Percentiles rank a stretch among this genome's conserved stretches.
Evolutionary conservation across 2,329 filamentous ascomycete species (phyloP).

Genomic region (Microcyclosporella mali): DNA sequence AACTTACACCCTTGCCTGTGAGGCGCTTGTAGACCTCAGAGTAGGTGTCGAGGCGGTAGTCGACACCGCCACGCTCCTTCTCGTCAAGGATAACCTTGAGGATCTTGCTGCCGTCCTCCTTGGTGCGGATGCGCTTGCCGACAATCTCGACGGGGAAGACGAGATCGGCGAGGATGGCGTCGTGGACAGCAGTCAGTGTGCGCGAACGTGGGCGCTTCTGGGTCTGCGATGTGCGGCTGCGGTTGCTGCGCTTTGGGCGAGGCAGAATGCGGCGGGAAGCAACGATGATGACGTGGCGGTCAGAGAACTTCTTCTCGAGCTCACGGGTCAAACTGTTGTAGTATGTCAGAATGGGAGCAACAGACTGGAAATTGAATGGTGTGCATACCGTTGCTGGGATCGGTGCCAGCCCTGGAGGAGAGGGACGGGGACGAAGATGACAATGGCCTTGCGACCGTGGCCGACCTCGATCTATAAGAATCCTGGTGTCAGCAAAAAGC

Average conservation of each 20-base stretch:
- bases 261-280: conserved; percentile 98
- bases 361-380: conserved; percentile 5
- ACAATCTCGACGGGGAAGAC: conserved; percentile 99
- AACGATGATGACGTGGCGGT: conserved; percentile 98
- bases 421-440: conserved; percentile 99
- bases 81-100: conserved; percentile 99
- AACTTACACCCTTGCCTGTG: conserved; percentile 77
- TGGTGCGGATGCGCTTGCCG: conserved; percentile 96
- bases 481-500: conserved; percentile 52
- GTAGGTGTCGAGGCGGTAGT: conserved; percentile 99
- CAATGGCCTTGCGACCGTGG: conserved; percentile 99
- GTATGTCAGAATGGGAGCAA: conserved; percentile 7
- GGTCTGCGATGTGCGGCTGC: conserved; percentile 90
- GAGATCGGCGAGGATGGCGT: conserved; percentile 94
- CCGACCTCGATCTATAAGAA: conserved; percentile 91
- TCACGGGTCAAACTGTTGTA: conserved; percentile 83
- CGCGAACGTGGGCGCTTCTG: conserved; percentile 98
- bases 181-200: conserved; percentile 97
- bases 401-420: conserved; percentile 98
- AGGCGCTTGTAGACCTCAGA: conserved; percentile 98
- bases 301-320: conserved; percentile 99
- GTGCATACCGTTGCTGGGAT: conserved; percentile 94
- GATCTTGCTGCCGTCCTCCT: conserved; percentile 97
- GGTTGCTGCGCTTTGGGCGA: conserved; percentile 96
- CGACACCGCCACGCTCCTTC: conserved; percentile 99